phyloP scores from a whole-genome alignment of 495 filamentous ascomycete species.

The Aspergillus hancockii region DNA sequence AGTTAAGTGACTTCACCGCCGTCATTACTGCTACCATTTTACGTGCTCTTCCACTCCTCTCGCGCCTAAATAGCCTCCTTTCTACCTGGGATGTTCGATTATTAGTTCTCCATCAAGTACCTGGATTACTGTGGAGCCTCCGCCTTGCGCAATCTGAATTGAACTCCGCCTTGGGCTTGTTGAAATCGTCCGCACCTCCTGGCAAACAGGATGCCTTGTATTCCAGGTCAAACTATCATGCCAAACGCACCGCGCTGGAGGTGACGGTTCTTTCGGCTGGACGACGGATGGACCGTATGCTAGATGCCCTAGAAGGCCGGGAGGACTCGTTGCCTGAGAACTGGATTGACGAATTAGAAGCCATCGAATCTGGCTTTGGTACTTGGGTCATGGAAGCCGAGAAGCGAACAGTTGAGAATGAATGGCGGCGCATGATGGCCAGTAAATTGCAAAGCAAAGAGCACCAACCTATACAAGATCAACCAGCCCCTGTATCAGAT shows the following conservation, averaged over 20 bases:
- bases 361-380: slow-evolving; percentile 75
- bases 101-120: slow-evolving; percentile 68
- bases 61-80: slow-evolving; percentile 66
- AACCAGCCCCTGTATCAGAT: background rate
- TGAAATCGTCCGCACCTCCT: slow-evolving; percentile 39
- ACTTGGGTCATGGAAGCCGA: slow-evolving; percentile 68
- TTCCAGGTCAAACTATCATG: slow-evolving; percentile 56
- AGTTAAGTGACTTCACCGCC: slow-evolving; percentile 83
- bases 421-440: slow-evolving; percentile 34
- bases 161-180: slow-evolving; percentile 59
- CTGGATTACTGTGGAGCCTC: slow-evolving; percentile 68
- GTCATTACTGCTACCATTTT: slow-evolving; percentile 86
- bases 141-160: slow-evolving; percentile 61
- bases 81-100: slow-evolving; percentile 77
- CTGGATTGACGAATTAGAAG: slow-evolving; percentile 86
- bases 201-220: slow-evolving; percentile 21
- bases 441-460: slow-evolving; percentile 10
- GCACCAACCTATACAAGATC: background rate
- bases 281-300: slow-evolving; percentile 72
- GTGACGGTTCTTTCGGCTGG: slow-evolving; percentile 71
- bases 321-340: slow-evolving; percentile 79
- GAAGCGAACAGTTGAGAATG: slow-evolving; percentile 44
- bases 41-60: slow-evolving; percentile 81
- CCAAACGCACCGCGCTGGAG: slow-evolving; percentile 64
- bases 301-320: slow-evolving; percentile 80